Conservation (phyloP, 768 basidiomycete genomes). For the Russula abietina region DNA sequence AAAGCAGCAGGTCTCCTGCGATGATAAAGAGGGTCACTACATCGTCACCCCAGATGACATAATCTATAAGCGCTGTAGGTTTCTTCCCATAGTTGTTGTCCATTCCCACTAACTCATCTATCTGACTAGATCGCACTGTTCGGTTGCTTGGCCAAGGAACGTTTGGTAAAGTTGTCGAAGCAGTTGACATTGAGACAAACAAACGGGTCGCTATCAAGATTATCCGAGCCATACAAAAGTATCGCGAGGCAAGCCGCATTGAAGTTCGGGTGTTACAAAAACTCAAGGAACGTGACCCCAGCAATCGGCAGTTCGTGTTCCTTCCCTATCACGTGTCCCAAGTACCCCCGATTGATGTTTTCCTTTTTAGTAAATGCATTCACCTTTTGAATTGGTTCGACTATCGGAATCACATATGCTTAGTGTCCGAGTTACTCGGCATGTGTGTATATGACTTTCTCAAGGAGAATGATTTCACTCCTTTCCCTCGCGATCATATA, state of each 20-base stretch:
- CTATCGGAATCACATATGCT: constrained; percentile 94
- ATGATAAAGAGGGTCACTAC: constrained; percentile 98
- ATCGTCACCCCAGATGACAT: constrained; percentile 90
- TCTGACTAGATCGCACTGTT: constrained; percentile 78
- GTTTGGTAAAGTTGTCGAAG: constrained; percentile 98
- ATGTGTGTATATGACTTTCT: constrained; percentile 99
- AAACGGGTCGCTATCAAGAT: constrained; percentile 94
- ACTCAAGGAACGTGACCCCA: constrained; percentile 82
- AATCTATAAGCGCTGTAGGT: constrained; percentile 78
- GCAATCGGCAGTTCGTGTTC: constrained; percentile 73
- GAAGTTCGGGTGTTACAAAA: constrained; percentile 93
- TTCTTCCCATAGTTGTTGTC: neutral
- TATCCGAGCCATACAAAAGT: constrained; percentile 96
- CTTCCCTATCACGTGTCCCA: constrained; percentile 12
- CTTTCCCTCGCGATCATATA: constrained; percentile 94
- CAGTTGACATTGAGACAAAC: constrained; percentile 69
- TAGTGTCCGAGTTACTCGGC: constrained; percentile 92
- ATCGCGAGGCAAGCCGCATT: constrained; percentile 97
- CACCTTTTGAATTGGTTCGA: constrained; percentile 94
- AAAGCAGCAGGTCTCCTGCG: constrained; percentile 69
- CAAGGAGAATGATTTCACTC: constrained; percentile 94
- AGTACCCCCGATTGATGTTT: constrained; percentile 23
- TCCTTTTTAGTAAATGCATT: constrained; percentile 80
- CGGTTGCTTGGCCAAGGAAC: constrained; percentile 93
- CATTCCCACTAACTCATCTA: constrained; percentile 9